Conservation (phyloP, 2,329 filamentous ascomycete genomes). For the Hymenoscyphus repandus region DNA sequence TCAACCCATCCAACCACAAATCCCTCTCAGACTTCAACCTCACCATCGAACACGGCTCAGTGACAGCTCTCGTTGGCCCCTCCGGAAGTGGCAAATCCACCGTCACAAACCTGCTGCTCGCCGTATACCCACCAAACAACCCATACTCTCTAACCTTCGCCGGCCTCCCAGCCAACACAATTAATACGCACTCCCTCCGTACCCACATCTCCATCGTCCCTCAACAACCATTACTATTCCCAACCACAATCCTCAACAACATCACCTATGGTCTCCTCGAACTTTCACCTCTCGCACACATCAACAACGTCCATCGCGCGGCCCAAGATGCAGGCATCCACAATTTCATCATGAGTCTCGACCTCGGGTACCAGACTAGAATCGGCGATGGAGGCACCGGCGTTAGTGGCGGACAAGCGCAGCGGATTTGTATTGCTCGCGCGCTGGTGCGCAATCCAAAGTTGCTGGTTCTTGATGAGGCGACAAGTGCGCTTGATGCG, state of each 20-base stretch:
- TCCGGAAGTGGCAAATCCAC: constrained; percentile 94
- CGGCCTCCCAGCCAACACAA: constrained; percentile 46
- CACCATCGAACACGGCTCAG: constrained; percentile 55
- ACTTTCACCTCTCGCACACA: constrained; percentile 44
- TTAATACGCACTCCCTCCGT: constrained; percentile 58
- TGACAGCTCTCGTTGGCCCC: constrained; percentile 72
- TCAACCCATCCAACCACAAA: constrained; percentile 39
- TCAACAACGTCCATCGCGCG: constrained; percentile 42
- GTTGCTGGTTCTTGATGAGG: constrained; percentile 79
- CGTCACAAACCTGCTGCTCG: constrained; percentile 66
- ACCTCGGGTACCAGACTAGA: constrained; percentile 64
- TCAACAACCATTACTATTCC: constrained; percentile 72
- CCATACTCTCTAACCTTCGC: constrained; percentile 45
- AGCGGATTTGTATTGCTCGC: constrained; percentile 75
- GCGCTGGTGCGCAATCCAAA: constrained; percentile 67
- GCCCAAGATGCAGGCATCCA: constrained; percentile 62
- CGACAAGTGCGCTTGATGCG: constrained; percentile 73
- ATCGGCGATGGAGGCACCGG: constrained; percentile 72
- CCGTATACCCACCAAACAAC: constrained; percentile 39
- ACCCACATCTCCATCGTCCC: constrained; percentile 62
- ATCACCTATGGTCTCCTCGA: constrained; percentile 71
- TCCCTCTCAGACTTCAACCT: constrained; percentile 65
- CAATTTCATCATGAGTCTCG: constrained; percentile 69
- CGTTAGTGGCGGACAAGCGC: constrained; percentile 76
- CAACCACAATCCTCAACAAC: constrained; percentile 70